Base-by-base conservation (phyloP, 768 basidiomycete species). In the Ramaria sp. region DNA sequence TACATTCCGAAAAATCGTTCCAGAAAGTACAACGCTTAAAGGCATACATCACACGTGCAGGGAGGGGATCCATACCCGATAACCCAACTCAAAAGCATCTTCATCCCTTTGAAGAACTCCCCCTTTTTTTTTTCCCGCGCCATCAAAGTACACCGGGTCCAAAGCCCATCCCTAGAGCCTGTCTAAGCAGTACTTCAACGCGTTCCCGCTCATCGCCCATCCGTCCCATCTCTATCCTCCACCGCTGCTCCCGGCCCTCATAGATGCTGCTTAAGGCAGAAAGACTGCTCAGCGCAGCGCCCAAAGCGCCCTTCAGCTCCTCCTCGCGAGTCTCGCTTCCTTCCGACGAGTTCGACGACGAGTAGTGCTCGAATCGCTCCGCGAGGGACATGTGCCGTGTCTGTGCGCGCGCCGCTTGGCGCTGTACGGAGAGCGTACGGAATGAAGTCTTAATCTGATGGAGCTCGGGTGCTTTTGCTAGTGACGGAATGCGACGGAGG, bases 201-300 rank as follows among this genome's bases (percentile, higher is more conserved):
- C 73, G 67, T 61, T 85, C 82, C 13, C 84, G 71, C 54, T 90
- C 88, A 27, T 82, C 79, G 47, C 73, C 70, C 55, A 85, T 72
- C 55, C 77, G 71, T 24, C 73, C 65, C 75, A 88, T 81, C 67
- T 87, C 86, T 15, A 85, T 82, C 37, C 73, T 66, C 80, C 85
- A 85, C 39, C 86, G 71, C 47, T 74, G 73, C 63, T 84, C 85
- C 16, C 85, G 70, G 58, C 82, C 74, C 20, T 82, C 82, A 52
- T 85, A 88, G 32, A 89, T 80, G 32, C 69, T 66, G 32, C 80
- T 76, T 50, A 90, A 69, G 16, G 76, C 71, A 25, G 76, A 75
- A 22, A 88, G 72, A 60, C 85, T 85, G 1, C 78, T 80, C 48
- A 88, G 59, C 1, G 86, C 80, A 1, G 81, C 75, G 58, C 82